Evolutionary conservation across 2,329 filamentous ascomycete species (phyloP), one percentile per base, ranked within the genome.

Genomic region (Mycosphaerella arachidis): DNA sequence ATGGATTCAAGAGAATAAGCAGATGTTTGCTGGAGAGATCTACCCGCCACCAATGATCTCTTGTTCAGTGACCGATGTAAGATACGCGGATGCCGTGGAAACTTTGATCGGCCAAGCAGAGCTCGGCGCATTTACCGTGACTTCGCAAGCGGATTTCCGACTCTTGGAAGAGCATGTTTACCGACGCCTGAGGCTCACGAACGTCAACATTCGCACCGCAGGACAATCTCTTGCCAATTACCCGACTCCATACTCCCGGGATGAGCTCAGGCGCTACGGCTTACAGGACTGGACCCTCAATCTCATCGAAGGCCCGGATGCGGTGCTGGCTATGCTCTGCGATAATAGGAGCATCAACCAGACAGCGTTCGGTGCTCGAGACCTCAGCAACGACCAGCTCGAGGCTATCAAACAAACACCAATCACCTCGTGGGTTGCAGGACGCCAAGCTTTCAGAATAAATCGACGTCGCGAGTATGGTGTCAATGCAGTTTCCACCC

Each of bases 321-420:
- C 90, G 1, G 90, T 99, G 1, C 77, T 97, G 35, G 88, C 91
- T 6, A 94, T 96, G 89, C 83, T 99, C 24, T 97, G 92, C 73
- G 83, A 86, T 12, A 87, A 90, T 66, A 84, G 82, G 59, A 82
- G 78, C 56, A 74, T 97, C 6, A 86, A 96, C 67, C 77, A 79
- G 29, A 87, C 87, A 6, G 91, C 85, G 0, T 82, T 93, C 48
- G 80, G 84, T 16, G 77, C 86, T 13, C 73, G 73, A 5, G 85
- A 90, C 9, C 84, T 92, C 35, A 83, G 74, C 2, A 83, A 90
- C 33, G 79, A 83, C 43, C 86, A 91, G 66, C 91, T 87, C 68
- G 79, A 88, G n/a, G 76, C 74, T n/a, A 78, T 96, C 35, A 61
- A 68, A 53, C 54, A 56, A 18, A 82, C 79, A 53, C 77, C 81